Percentiles rank a stretch among this genome's conserved stretches.
Conservation (phyloP, 106 monocot genomes). For the Acanthochlamys bracteata region DNA sequence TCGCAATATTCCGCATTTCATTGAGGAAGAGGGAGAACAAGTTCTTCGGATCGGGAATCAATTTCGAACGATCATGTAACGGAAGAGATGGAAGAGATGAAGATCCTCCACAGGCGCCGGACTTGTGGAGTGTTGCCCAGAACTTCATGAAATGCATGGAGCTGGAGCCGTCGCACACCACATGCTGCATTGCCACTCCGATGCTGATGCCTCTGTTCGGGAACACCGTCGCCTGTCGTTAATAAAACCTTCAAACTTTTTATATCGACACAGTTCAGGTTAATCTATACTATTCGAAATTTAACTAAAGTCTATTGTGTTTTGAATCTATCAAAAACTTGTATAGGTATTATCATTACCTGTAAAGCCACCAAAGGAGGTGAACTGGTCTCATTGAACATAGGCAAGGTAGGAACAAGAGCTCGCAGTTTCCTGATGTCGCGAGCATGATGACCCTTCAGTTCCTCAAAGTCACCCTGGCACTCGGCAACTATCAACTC, state of each 20-base stretch:
- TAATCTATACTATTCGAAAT: too few species aligned
- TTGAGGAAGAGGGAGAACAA: not conserved
- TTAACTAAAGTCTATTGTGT: too few species aligned
- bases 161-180: constrained; percentile 24
- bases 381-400: constrained; percentile 10
- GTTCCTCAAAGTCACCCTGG: constrained; percentile 14
- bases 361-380: too few species aligned
- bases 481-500: constrained; percentile 17
- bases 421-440: not conserved
- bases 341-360: too few species aligned
- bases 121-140: too few species aligned
- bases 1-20: not conserved
- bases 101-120: not conserved
- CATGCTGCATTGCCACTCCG: constrained; percentile 28
- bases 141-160: constrained; percentile 28
- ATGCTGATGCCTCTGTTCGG: constrained; percentile 15
- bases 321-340: too few species aligned
- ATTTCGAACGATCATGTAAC: not conserved
- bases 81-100: not conserved
- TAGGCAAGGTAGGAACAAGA: constrained; percentile 15
- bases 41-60: not conserved
- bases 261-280: too few species aligned
- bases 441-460: constrained; percentile 13
- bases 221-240: constrained; percentile 31
- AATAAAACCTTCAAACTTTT: too few species aligned